phyloP scores from a whole-genome alignment of 2,329 filamentous ascomycete species.

The Madurella mycetomatis region DNA sequence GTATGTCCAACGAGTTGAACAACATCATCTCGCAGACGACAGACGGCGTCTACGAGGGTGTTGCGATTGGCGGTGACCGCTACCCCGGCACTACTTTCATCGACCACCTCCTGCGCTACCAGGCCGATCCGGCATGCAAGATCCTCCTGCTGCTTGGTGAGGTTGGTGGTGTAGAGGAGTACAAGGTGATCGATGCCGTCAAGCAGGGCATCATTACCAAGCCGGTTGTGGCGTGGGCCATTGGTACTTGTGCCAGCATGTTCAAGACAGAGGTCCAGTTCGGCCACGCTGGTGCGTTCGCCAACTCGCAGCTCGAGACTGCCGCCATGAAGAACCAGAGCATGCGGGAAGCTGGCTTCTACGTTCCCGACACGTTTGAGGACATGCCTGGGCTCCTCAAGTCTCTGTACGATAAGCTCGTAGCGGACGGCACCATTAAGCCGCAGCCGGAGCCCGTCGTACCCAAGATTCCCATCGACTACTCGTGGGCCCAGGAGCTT shows the following conservation, averaged over 20 bases:
- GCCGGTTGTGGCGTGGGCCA: constrained; percentile 98
- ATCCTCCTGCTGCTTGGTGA: constrained; percentile 93
- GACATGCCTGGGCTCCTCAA: constrained; percentile 77
- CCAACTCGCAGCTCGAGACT: constrained; percentile 99
- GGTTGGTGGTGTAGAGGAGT: constrained; percentile 98
- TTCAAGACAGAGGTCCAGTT: constrained; percentile 99
- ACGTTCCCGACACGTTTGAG: constrained; percentile 95
- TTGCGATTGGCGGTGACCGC: constrained; percentile 98
- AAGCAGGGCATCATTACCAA: constrained; percentile 94
- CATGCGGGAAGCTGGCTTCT: constrained; percentile 92
- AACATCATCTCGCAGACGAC: constrained; percentile 97
- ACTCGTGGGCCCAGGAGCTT: constrained; percentile 99
- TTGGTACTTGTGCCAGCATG: constrained; percentile 98
- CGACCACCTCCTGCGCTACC: constrained; percentile 94
- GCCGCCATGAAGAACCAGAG: constrained; percentile 93
- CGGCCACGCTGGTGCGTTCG: constrained; percentile 95
- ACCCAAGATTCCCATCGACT: constrained; percentile 99
- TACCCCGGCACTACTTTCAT: constrained; percentile 99
- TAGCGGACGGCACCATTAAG: constrained; percentile 78
- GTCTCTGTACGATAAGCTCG: constrained; percentile 81
- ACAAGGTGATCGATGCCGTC: constrained; percentile 97
- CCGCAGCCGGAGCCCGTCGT: constrained; percentile 85
- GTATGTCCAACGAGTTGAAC: constrained; percentile 99
- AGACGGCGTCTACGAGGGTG: constrained; percentile 97
- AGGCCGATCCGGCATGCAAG: constrained; percentile 96